Conservation (phyloP, 2,329 filamentous ascomycete species). For the Exophiala sp. region DNA sequence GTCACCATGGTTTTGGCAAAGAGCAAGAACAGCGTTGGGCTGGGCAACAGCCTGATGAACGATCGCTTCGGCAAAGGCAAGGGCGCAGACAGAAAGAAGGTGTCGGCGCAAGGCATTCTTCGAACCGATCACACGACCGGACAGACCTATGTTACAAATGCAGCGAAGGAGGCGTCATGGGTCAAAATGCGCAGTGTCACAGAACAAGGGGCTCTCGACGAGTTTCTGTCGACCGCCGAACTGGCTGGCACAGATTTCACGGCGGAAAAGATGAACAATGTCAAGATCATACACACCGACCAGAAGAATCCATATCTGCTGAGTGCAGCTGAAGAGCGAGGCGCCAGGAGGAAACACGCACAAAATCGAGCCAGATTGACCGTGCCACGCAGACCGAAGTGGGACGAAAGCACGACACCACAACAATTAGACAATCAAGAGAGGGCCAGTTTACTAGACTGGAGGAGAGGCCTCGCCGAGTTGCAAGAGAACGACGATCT, state of each 20-base stretch:
- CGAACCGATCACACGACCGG: conserved; percentile 65
- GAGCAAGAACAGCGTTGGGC: conserved; percentile 89
- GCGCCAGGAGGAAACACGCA: conserved; percentile 74
- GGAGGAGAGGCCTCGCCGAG: conserved; percentile 86
- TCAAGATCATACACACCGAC: conserved; percentile 97
- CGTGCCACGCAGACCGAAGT: conserved; percentile 82
- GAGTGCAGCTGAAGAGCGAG: conserved; percentile 77
- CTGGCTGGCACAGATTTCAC: conserved; percentile 98
- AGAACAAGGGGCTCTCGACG: conserved; percentile 92
- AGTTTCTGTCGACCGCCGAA: conserved; percentile 93
- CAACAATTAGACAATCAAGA: conserved; percentile 76
- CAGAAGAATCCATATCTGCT: conserved; percentile 94
- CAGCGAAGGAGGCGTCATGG: conserved; percentile 86
- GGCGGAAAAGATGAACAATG: conserved; percentile 97
- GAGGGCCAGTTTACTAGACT: conserved; percentile 75
- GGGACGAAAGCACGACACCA: conserved; percentile 81
- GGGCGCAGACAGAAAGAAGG: conserved; percentile 74
- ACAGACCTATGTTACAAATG: conserved; percentile 88
- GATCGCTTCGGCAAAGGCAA: conserved; percentile 96
- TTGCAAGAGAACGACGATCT: conserved; percentile 91
- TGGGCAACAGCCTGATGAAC: conserved; percentile 98
- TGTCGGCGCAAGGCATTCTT: conserved; percentile 64
- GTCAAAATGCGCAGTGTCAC: conserved; percentile 99
- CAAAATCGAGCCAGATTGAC: conserved; percentile 76
- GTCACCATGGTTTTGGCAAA: conserved; percentile 72